Evolutionary conservation across 768 basidiomycete species (phyloP), one percentile per base, ranked within the genome.

Genomic region (Gymnopilus dilepis): DNA sequence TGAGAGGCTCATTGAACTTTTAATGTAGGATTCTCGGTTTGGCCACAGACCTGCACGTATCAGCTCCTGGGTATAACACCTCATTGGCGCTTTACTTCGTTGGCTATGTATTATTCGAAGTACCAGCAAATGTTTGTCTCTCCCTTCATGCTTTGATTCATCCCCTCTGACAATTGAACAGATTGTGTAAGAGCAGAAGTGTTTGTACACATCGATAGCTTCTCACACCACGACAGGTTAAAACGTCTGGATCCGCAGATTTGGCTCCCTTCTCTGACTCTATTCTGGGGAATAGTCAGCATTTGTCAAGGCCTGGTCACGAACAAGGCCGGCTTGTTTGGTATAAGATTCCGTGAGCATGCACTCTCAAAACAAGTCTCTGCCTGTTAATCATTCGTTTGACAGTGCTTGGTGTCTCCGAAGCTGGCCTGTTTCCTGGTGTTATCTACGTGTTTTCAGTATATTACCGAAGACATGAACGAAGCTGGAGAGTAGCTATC

Each of bases 381-480:
- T 17, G 21, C 6, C 37, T 33, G 13, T 28, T 6, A 56, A 12
- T 37, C 47, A 22, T 31, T 59, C 30, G 22, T 21, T n/a, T 41
- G n/a, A 53, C 37, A 86, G 85, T 86, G 33, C 78, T 88, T 2
- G 86, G 86, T 17, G 74, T 75, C 9, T 79, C 86, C 0, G 85
- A 87, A 74, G 86, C 86, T n/a, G 86, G 86, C 33, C 59, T 84
- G 28, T 85, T 86, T 67, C 84, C 84, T 7, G 84, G 85, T n/a
- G 79, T 82, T 3, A 78, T 86, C 26, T 87, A 82, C 66, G 67
- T 85, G 3, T 85, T 88, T 66, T 85, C 84, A 6, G 80, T 86
- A 7, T 88, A 84, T 67, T 88, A 87, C 69, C 73, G 78, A 38
- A 86, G 88, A 41, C 79, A 77, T 34, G 83, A 88, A 67, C 82